These are phyloP conservation scores for Firmiana major DNA, from an alignment of 345 rosid genomes.

Conservation along the genomic window DNA sequence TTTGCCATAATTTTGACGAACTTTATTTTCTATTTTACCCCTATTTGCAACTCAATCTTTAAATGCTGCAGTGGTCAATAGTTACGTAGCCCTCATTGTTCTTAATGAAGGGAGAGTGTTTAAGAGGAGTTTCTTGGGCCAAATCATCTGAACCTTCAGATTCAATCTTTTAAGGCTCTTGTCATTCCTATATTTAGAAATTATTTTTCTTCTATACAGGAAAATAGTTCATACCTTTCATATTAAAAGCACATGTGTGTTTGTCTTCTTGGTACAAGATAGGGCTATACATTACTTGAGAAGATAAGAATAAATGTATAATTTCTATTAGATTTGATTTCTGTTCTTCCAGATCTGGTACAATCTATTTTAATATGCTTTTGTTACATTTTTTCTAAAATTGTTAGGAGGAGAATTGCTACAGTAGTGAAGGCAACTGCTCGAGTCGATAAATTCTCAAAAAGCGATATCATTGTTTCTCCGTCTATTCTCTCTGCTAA, in stretches of 20 bases:
- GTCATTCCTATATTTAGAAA: background rate
- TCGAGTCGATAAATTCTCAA: conserved; percentile 91
- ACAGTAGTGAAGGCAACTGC: conserved; percentile 71
- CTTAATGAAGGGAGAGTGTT: background rate
- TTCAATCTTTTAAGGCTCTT: background rate
- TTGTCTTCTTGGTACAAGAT: background rate
- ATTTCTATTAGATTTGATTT: background rate
- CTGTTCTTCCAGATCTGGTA: background rate
- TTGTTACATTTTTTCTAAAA: background rate
- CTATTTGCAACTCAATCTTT: background rate
- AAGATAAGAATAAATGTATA: background rate
- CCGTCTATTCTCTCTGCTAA: conserved; percentile 95
- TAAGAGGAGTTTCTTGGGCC: background rate
- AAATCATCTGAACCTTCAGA: background rate
- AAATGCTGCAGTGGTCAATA: background rate
- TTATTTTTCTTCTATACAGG: background rate
- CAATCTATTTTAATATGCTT: conserved; percentile 5
- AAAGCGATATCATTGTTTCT: conserved; percentile 83
- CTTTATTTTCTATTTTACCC: background rate
- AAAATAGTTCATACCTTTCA: background rate
- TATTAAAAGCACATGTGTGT: background rate
- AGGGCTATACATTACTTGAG: background rate
- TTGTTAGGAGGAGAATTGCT: conserved; percentile 43
- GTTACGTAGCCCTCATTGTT: background rate
- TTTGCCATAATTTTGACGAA: background rate